Evolutionary conservation across 305 asterid species (phyloP), one percentile per base, ranked within the genome.

Genomic region (Withania somnifera): DNA sequence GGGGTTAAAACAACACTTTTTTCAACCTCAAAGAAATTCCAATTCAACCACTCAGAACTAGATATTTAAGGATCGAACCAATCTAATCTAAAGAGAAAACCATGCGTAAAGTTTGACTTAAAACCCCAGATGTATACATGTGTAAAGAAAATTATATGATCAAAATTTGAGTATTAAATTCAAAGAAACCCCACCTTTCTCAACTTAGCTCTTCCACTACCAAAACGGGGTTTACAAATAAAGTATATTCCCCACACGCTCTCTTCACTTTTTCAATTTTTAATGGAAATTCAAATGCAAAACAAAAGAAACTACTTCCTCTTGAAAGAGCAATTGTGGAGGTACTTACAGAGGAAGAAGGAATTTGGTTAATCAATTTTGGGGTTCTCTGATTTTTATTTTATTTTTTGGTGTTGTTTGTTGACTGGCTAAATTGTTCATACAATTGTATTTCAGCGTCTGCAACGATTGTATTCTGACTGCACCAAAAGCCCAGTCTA

Each of bases 61-160:
- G 79, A 24, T n/a, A n/a, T n/a, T n/a, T n/a, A n/a, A n/a, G n/a
- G n/a, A n/a, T n/a, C n/a, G 60, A 73, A 73, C 14, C 15, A 47
- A 75, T 28, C 58, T 24, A 36, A 36, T n/a, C n/a, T n/a, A n/a
- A n/a, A n/a, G n/a, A 36, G 40, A 36, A 36, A 36, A 36, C 57
- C 78, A 71, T 71, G 79, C 45, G 38, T 71, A 71, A 71, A 45
- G 79, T 71, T 71, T 71, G 81, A 86, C 91, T 87, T 80, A 22
- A 81, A 84, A 86, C 85, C 75, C 85, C n/a, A n/a, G n/a, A n/a
- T n/a, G n/a, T n/a, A n/a, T n/a, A 58, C 54, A 86, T 75, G 38
- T 82, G 68, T 38, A 60, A 60, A 82, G 81, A 83, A 60, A 78
- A 82, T 45, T 45, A 71, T 71, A 38, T 30, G 3, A 30, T 1